Base-by-base conservation (phyloP, 192 early-diverging fungal genomes). In the Gorgonomyces haynaldii region DNA sequence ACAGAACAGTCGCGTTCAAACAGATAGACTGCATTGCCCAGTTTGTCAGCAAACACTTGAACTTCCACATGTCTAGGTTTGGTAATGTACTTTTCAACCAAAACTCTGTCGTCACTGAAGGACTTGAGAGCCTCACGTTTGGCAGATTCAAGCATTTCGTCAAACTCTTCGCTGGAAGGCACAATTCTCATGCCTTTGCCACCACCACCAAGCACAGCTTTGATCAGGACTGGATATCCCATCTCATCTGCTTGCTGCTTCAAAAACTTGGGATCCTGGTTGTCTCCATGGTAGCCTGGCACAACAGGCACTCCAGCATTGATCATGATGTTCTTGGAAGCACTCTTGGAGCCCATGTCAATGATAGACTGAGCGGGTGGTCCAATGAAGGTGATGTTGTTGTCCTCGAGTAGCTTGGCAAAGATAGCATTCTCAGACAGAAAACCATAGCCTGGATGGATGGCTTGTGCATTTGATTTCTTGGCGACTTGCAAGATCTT, bases 161-260 rank as follows among this genome's bases (percentile, higher is more conserved):
- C 73, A 58, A 96, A 91, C 24, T 96, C 91, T 24, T 73, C 63
- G 4, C 72, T 62, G 7, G 46, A 42, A 21, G 17, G 5, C 5
- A 92, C 94, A 52, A 94, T 93, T 13, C 94, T 77, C 89, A 97
- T 97, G 6, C 94, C 94, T 66, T 91, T 91, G 35, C 94, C 94
- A 55, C 94, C 94, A 30, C 94, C 94, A 41, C 94, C 94, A 60
- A 88, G 85, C 39, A 93, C 74, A 23, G 94, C 94, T 70, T 98
- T 98, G 71, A 98, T 98, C 58, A 98, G 60, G 21, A 98, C 91
- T 1, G 90, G 93, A 63, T 91, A 97, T 1, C 90, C 90, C 46
- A 93, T 96, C 43, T 81, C 64, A 17, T 54, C 74, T 4, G 88
- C 84, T 62, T 87, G 64, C 13, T 69, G 56, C 54, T 82, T 83